These are phyloP conservation scores for Clathrus columnatus DNA, from an alignment of 768 basidiomycete genomes.

Conservation along the genomic window DNA sequence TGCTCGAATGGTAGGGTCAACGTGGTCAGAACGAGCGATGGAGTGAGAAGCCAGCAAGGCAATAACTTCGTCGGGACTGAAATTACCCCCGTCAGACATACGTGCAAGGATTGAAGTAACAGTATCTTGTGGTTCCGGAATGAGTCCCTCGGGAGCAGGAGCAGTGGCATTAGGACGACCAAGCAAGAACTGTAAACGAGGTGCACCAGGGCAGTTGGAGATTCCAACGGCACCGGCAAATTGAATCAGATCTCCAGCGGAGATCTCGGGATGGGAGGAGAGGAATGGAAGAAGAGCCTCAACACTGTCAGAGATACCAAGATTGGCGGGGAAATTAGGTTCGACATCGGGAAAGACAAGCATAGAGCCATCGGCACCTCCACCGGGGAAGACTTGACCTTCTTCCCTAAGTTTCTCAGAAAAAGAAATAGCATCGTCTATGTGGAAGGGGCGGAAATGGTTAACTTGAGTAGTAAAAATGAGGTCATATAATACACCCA, in stretches of 20 bases:
- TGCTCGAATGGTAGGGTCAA: constrained; percentile 19
- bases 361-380: constrained; percentile 11
- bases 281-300: constrained; percentile 9
- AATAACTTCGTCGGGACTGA: constrained; percentile 19
- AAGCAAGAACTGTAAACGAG: background rate
- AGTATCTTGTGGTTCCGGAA: constrained; percentile 14
- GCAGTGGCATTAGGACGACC: constrained; percentile 9
- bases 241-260: constrained; percentile 9
- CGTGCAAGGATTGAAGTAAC: constrained; percentile 18
- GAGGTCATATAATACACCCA: constrained; percentile 16
- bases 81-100: constrained; percentile 18
- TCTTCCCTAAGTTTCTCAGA: constrained; percentile 27
- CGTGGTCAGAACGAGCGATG: constrained; percentile 19
- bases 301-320: constrained; percentile 7
- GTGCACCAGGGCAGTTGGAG: constrained; percentile 6
- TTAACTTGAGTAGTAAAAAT: constrained; percentile 17
- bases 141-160: constrained; percentile 7
- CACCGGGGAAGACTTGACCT: background rate
- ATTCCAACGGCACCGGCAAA: constrained; percentile 9
- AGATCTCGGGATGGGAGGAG: background rate
- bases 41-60: constrained; percentile 20
- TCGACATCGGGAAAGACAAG: constrained; percentile 10
- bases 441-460: too few species aligned
- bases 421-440: constrained; percentile 36
- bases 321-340: constrained; percentile 10